Base-by-base conservation (phyloP, 768 basidiomycete genomes). In the Obba rivulosa region DNA sequence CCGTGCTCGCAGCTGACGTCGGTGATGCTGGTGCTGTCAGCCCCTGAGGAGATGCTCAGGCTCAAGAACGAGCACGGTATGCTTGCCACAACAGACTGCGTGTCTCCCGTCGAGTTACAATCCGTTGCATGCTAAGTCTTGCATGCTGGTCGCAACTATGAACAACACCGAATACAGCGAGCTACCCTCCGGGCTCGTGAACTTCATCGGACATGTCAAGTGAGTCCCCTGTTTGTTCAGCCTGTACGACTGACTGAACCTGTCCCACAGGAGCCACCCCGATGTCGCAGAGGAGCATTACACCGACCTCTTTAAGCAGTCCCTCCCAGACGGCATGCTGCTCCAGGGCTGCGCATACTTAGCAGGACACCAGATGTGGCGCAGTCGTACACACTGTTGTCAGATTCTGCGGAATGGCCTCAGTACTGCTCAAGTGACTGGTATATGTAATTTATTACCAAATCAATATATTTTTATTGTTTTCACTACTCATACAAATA, bases 211-310 rank as follows among this genome's bases (percentile, higher is more conserved):
- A 2, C 72, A 89, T 13, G 73, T 92, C 48, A 92, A 86, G 88
- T 89, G 48, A 55, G 83, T 70, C 13, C 10, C 21, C 20, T 14
- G n/a, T 40, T 10, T 21, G 4, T 34, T n/a, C n/a, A 31, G 5
- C 28, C 7, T 31, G 7, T 13, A 31, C 22, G 36, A 4, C n/a
- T n/a, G 36, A 10, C 1, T 41, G 17, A 14, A 4, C 13, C 36
- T 34, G 42, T 17, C 47, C 46, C 16, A n/a, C 53, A 90, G 87
- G 76, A 91, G 88, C 54, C 89, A 92, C 52, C 89, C 89, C 0
- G 87, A 92, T 55, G 88, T 90, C 21, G 90, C 77, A 2, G 69
- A 87, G 58, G 73, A 74, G 21, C 86, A 90, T 58, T 91, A 91
- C 51, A 87, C 88, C 0, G 76, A 76, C 28, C 64, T 87, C 21